Evolutionary conservation across 768 basidiomycete species (phyloP).

Genomic region (Termitomyces sp.): DNA sequence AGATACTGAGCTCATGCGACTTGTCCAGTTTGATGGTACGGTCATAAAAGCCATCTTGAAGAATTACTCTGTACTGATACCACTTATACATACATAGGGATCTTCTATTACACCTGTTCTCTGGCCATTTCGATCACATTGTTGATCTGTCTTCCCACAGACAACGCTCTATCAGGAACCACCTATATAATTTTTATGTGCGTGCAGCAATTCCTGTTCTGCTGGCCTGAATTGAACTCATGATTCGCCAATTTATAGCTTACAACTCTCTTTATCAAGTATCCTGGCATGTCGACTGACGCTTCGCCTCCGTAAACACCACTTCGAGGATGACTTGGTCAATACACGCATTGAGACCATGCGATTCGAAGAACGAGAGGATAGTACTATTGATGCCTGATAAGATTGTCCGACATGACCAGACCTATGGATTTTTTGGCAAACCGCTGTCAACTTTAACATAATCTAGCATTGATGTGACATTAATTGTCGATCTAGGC

Average conservation of each 20-base stretch:
- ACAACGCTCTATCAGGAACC: not conserved
- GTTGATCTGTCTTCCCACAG: not conserved
- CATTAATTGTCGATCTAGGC: too few species aligned
- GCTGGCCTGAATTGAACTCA: not conserved
- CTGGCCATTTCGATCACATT: conserved; percentile 6
- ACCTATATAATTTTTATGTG: conserved; percentile 3
- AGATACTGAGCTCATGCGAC: not conserved
- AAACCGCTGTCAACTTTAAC: not conserved
- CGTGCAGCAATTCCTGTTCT: not conserved
- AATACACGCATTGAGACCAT: not conserved
- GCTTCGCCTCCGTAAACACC: conserved; percentile 9
- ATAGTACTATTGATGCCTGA: not conserved
- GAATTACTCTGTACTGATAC: not conserved
- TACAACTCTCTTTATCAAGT: conserved; percentile 7
- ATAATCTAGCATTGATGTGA: not conserved
- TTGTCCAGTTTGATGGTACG: conserved; percentile 11
- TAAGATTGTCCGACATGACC: not conserved
- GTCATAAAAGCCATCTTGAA: not conserved
- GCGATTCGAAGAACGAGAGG: not conserved
- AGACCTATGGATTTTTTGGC: not conserved
- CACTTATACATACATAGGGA: not conserved
- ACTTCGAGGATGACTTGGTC: not conserved
- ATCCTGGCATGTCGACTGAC: conserved; percentile 8
- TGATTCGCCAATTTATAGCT: not conserved
- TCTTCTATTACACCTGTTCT: conserved; percentile 8